Percentiles rank a stretch among this genome's conserved stretches.
These are phyloP conservation scores for Hyphopichia homilentoma DNA, from an alignment of 805 yeast genomes.

Conservation along the genomic window DNA sequence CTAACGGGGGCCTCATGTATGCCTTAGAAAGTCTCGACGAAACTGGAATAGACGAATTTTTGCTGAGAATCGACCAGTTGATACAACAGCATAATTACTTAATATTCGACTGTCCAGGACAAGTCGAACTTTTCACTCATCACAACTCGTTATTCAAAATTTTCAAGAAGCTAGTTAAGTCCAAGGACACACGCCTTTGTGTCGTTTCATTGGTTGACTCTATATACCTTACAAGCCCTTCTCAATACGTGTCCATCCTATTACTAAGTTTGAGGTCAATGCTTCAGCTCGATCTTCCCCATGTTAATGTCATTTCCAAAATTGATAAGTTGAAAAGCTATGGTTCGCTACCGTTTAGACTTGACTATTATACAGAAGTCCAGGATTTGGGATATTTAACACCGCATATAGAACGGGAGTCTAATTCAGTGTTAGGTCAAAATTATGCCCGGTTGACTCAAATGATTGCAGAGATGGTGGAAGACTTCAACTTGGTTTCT, in stretches of 20 bases:
- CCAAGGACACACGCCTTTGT: conserved; percentile 66
- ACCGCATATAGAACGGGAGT: conserved; percentile 70
- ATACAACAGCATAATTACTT: conserved; percentile 56
- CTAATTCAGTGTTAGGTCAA: conserved; percentile 58
- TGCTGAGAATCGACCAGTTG: conserved; percentile 53
- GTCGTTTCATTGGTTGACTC: conserved; percentile 88
- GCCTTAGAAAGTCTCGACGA: conserved; percentile 63
- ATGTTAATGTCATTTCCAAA: conserved; percentile 87
- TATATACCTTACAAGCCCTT: conserved; percentile 75
- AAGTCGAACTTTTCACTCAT: conserved; percentile 91
- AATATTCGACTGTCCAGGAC: conserved; percentile 92
- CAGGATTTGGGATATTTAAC: conserved; percentile 71
- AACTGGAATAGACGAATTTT: conserved; percentile 45
- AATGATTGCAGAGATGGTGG: conserved; percentile 75
- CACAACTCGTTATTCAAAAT: conserved; percentile 70
- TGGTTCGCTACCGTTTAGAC: conserved; percentile 75
- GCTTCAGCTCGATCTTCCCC: conserved; percentile 92
- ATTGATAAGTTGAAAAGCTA: conserved; percentile 76
- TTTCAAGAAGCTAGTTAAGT: conserved; percentile 53
- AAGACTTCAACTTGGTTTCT: conserved; percentile 82
- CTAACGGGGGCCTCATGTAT: conserved; percentile 87
- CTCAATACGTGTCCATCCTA: conserved; percentile 81
- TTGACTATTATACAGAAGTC: conserved; percentile 89
- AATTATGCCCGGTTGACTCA: conserved; percentile 67
- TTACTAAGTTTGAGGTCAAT: conserved; percentile 81